Conservation (phyloP, 176 grass and related monocot genomes). For the Hordeum vulgare region MorexV3_pseudomolecules_assembly NC_058520.1:504274858-504275357, state of each 20-base stretch:
- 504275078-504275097: slow-evolving; percentile 99
- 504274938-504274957: not conserved
- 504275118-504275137: slow-evolving; percentile 77
- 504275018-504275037: slow-evolving; percentile 95
- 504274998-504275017: slow-evolving; percentile 1
- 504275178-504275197: slow-evolving; percentile 66
- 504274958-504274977: not conserved
- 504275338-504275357: not conserved
- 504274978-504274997: not conserved
- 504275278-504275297: not conserved
- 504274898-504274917: not conserved
- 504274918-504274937: no score
- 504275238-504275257: not conserved
- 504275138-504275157: slow-evolving; percentile 94
- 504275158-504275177: slow-evolving; percentile 88
- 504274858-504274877: not conserved
- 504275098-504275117: slow-evolving; percentile 98
- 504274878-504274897: not conserved
- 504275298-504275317: slow-evolving; percentile 5
- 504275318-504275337: not conserved
- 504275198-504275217: slow-evolving; percentile 97
- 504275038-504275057: slow-evolving; percentile 95
- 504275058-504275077: slow-evolving; percentile 90
- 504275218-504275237: slow-evolving; percentile 70
- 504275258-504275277: not conserved